Conservation (phyloP, 75 land plant genomes). For the Azolla pinnata region DNA sequence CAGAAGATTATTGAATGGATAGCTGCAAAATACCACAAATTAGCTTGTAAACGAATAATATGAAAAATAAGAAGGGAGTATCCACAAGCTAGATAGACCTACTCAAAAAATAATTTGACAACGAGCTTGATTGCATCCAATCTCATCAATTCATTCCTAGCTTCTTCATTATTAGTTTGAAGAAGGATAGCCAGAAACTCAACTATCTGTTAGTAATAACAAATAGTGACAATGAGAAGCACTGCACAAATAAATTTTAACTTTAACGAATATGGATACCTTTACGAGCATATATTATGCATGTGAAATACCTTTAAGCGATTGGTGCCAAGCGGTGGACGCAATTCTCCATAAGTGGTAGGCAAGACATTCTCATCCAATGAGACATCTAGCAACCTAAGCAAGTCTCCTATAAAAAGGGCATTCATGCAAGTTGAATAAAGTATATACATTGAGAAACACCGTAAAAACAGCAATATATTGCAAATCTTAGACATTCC, state of each 20-base stretch:
- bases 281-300: background rate
- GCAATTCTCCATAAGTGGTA: constrained; percentile 84
- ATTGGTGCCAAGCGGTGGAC: constrained; percentile 92
- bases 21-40: constrained; percentile 56
- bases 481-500: background rate
- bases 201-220: constrained; percentile 53
- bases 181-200: constrained; percentile 89
- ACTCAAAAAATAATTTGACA: constrained; percentile 86
- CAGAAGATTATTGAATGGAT: constrained; percentile 86
- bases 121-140: constrained; percentile 57
- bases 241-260: no score
- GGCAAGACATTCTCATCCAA: constrained; percentile 39
- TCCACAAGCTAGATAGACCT: constrained; percentile 18
- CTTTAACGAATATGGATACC: background rate
- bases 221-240: background rate
- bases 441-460: no score
- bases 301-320: constrained; percentile 65
- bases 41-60: no score
- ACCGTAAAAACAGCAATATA: background rate
- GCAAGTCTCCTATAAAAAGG: constrained; percentile 62
- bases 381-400: constrained; percentile 66
- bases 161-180: constrained; percentile 68
- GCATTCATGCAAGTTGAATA: background rate
- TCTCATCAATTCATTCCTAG: constrained; percentile 63
- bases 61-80: no score